Conservation (phyloP, 257 asterid genomes). For the Ballota nigra region DNA sequence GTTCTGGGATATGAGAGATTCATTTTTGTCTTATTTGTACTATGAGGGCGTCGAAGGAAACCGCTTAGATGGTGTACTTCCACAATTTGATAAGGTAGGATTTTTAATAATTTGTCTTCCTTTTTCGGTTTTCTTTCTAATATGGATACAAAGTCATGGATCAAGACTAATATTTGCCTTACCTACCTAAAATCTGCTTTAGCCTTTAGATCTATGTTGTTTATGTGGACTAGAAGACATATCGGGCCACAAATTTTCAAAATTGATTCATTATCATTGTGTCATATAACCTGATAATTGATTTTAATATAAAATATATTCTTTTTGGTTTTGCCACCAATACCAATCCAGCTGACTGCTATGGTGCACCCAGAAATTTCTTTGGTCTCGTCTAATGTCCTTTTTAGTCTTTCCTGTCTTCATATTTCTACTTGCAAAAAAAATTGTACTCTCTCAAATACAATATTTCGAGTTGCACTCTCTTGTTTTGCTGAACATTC, state of each 20-base stretch:
- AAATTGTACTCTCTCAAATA: background rate
- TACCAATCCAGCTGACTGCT: background rate
- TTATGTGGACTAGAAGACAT: background rate
- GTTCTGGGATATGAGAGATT: conserved; percentile 92
- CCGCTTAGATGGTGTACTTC: conserved; percentile 76
- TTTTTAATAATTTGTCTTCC: conserved; percentile 13
- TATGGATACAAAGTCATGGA: background rate
- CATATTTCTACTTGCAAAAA: background rate
- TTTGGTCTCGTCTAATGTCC: background rate
- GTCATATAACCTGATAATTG: background rate
- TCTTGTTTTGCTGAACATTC: conserved; percentile 17
- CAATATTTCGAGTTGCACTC: background rate
- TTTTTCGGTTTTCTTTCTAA: background rate
- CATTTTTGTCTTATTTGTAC: conserved; percentile 65
- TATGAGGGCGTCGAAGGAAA: conserved; percentile 71
- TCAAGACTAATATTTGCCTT: background rate
- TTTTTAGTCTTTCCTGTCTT: background rate
- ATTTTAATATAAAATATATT: background rate
- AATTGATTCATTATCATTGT: background rate
- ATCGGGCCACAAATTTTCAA: background rate
- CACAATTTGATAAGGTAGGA: conserved; percentile 78
- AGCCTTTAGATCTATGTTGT: conserved; percentile 8
- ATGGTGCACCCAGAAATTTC: background rate
- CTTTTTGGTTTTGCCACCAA: conserved; percentile 8
- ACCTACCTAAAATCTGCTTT: background rate